Evolutionary conservation across 306 rosid species (phyloP), one percentile per base, ranked within the genome.

Genomic region (Ammopiptanthus mongolicus): DNA sequence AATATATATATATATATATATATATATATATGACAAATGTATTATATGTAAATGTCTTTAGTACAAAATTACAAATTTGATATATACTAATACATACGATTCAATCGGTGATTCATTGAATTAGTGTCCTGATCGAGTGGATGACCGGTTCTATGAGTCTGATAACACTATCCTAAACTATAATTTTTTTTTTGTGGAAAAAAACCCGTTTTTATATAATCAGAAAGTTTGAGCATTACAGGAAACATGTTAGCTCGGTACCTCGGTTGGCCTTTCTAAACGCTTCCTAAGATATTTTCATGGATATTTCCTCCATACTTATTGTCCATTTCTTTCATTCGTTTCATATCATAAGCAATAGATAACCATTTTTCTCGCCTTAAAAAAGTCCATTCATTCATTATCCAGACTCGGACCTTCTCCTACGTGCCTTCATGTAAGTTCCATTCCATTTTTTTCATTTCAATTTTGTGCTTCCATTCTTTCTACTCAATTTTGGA

Each of bases 351-450:
- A 21, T 11, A 31, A 23, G 7, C 25, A 55, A 23, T 12, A 5
- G 51, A n/a, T 42, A 65, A 1, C 29, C 1, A 14, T n/a, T 41
- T 37, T 60, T 41, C 2, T 47, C 17, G 22, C 18, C 52, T 64
- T 58, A 57, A 34, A 29, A 65, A 46, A 67, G 19, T 61, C 55
- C 81, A 6, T 34, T 14, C 78, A 69, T 74, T 83, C 81, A 69
- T 79, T 83, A 79, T 83, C 81, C 86, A 67, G 5, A 74, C 39
- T 48, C 31, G 2, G 50, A 37, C 21, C 47, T 80, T 73, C 70
- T 15, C 70, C 64, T 65, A 60, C 65, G 1, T 56, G 75, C 47
- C 61, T 83, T 79, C 83, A 83, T 83, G 86, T 75, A 58, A 74
- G 69, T 71, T 66, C 63, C 60, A 51, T 62, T 77, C 65, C 39